phyloP scores from a whole-genome alignment of 331 rosid genomes.

The Pyrus hybrid region DNA sequence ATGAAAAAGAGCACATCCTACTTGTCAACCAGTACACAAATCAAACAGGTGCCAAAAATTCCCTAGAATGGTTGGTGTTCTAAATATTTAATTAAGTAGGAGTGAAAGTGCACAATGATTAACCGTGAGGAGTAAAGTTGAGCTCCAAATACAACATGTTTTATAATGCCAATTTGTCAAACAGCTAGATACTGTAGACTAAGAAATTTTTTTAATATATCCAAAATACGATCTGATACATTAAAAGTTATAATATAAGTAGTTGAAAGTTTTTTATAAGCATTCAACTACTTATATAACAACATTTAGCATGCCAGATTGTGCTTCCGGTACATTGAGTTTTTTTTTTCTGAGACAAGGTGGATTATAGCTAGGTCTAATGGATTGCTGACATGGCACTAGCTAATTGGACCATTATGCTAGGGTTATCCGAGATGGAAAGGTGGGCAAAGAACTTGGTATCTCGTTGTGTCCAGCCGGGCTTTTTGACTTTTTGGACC shows the following conservation, averaged over 20 bases:
- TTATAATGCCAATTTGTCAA: background rate
- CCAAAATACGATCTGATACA: accelerated
- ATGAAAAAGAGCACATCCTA: too few relatives aligned
- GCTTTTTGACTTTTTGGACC: slow-evolving; percentile 41
- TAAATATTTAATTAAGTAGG: too few relatives aligned
- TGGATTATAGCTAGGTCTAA: too few relatives aligned
- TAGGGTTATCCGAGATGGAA: background rate
- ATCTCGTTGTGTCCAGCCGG: background rate
- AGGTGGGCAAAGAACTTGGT: background rate
- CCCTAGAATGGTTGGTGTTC: background rate
- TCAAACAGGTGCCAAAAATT: too few relatives aligned
- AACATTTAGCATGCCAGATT: too few relatives aligned
- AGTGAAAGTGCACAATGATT: background rate
- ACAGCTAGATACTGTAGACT: too few relatives aligned
- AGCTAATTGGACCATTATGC: background rate
- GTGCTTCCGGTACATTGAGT: too few relatives aligned
- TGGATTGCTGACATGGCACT: slow-evolving; percentile 15
- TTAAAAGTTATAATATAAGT: background rate
- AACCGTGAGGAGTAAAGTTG: background rate
- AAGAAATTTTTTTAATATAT: too few relatives aligned
- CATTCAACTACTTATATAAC: too few relatives aligned
- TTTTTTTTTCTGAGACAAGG: too few relatives aligned
- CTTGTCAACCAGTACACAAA: too few relatives aligned
- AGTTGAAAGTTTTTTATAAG: too few relatives aligned
- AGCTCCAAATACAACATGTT: background rate